A percentile compares a stretch with the other conserved stretches of the same genome.
Evolutionary conservation across 2,329 filamentous ascomycete species (phyloP).

Genomic region (Tetracladium maxilliforme): DNA sequence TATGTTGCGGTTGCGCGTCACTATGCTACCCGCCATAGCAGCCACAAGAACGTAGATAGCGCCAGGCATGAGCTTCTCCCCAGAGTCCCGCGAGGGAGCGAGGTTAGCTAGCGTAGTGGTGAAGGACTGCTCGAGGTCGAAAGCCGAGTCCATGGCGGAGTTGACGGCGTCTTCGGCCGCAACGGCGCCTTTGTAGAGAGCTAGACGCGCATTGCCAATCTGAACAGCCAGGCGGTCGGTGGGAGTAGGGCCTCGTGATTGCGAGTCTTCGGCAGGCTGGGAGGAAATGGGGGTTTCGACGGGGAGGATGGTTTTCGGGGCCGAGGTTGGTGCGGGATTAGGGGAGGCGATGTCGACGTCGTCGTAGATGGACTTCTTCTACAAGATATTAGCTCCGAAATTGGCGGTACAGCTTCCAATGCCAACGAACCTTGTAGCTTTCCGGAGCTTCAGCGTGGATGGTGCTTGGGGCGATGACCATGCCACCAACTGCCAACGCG

Average conservation of each 20-base stretch:
- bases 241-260: conserved; percentile 48
- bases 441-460: conserved; percentile 30
- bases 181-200: conserved; percentile 62
- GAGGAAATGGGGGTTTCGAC: conserved; percentile 6
- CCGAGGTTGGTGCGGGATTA: conserved; percentile 16
- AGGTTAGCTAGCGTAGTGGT: conserved; percentile 80
- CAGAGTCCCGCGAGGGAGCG: conserved; percentile 70
- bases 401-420: background rate
- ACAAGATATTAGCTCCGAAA: conserved; percentile 8
- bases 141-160: conserved; percentile 61
- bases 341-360: conserved; percentile 31
- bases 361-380: conserved; percentile 71
- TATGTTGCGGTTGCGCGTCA: conserved; percentile 77
- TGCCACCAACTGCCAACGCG: conserved; percentile 23
- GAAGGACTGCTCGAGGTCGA: conserved; percentile 78
- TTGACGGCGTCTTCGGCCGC: conserved; percentile 74
- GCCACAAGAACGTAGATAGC: conserved; percentile 85
- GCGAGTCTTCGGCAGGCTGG: conserved; percentile 14
- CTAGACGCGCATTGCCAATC: conserved; percentile 66
- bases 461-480: conserved; percentile 27
- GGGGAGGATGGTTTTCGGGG: conserved; percentile 7
- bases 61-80: conserved; percentile 81
- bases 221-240: conserved; percentile 80
- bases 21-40: conserved; percentile 87
- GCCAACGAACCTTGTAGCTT: conserved; percentile 8